A percentile compares a stretch with the other conserved stretches of the same genome.
Evolutionary conservation across 23 red algal genomes (phyloP).

Genomic region (Cyanidiococcus yangmingshanensis): DNA sequence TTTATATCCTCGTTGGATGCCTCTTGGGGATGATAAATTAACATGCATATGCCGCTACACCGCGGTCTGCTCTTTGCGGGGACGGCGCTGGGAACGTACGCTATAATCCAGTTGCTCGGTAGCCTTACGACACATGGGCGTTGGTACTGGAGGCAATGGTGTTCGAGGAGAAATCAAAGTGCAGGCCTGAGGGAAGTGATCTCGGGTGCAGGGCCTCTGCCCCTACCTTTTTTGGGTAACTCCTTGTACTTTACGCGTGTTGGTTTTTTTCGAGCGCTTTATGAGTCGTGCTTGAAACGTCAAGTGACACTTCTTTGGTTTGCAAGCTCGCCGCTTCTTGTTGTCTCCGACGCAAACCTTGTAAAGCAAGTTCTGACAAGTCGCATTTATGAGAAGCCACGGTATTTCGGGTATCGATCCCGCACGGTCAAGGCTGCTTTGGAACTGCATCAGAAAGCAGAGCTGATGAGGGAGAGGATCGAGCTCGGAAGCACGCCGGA

Average conservation of each 20-base stretch:
- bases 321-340: constrained; percentile 60
- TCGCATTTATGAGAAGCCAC: constrained; percentile 62
- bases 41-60: too few species aligned
- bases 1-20: too few species aligned
- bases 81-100: background rate
- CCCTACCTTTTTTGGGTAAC: background rate
- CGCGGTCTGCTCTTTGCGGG: too few species aligned
- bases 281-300: constrained; percentile 27
- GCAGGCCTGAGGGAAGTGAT: background rate
- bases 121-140: background rate
- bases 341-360: constrained; percentile 47
- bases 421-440: constrained; percentile 54
- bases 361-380: constrained; percentile 60
- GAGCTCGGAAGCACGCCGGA: background rate
- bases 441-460: constrained; percentile 15
- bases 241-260: background rate
- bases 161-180: background rate
- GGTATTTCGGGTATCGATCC: constrained; percentile 96
- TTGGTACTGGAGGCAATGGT: background rate
- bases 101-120: background rate
- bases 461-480: constrained; percentile 20
- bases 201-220: background rate
- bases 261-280: background rate
- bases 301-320: constrained; percentile 67
- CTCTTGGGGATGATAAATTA: too few species aligned